phyloP scores from a whole-genome alignment of 306 rosid genomes.

The Alnus glutinosa region DNA sequence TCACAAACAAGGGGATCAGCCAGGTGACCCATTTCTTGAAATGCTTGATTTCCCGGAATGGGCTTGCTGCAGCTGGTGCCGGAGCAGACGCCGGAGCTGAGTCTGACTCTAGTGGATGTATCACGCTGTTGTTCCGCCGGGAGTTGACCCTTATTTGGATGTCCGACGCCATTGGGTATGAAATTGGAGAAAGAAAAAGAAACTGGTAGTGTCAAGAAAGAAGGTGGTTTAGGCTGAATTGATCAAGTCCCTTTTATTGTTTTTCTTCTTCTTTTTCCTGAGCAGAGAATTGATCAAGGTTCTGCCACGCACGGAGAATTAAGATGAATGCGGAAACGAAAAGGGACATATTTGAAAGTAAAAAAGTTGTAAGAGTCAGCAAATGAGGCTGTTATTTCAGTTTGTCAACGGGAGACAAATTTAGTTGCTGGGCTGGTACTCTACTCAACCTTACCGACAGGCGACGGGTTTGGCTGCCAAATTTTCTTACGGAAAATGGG shows the following conservation, averaged over 20 bases:
- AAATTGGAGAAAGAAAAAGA: background rate
- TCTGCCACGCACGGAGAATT: background rate
- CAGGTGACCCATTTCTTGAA: constrained; percentile 74
- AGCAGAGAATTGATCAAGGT: background rate
- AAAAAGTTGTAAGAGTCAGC: background rate
- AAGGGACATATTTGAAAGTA: background rate
- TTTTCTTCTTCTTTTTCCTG: too few species aligned
- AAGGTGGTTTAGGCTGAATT: background rate
- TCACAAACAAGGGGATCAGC: constrained; percentile 65
- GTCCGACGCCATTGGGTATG: constrained; percentile 47
- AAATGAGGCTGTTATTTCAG: background rate
- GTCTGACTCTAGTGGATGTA: constrained; percentile 58
- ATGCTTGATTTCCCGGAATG: constrained; percentile 52
- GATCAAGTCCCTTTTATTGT: background rate
- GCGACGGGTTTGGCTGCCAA: background rate
- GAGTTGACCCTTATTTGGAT: constrained; percentile 50
- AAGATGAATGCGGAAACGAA: background rate
- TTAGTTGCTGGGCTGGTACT: background rate
- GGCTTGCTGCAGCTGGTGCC: constrained; percentile 27
- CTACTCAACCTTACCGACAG: background rate
- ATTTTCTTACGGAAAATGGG: background rate
- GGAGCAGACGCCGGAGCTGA: constrained; percentile 32
- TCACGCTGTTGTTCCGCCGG: constrained; percentile 32
- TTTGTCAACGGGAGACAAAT: background rate
- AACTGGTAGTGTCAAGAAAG: background rate